Evolutionary conservation across 1,284 basidiomycete species (phyloP), one percentile per base, ranked within the genome.

Genomic region (Puccinia polysora): DNA sequence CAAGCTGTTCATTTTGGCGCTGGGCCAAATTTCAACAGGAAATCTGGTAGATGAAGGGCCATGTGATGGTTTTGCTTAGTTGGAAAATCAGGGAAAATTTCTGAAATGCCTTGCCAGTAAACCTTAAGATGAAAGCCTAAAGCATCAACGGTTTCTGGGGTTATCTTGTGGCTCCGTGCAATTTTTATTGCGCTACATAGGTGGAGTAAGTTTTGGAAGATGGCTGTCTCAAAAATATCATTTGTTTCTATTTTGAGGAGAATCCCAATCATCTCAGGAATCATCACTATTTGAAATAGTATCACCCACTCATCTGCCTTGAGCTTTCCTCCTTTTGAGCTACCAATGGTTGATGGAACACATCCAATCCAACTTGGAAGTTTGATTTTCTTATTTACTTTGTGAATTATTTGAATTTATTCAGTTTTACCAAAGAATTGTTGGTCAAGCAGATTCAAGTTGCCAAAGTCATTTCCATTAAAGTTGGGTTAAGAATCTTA

Each of bases 171-270:
- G 14, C 30, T 36, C 5, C 36, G 58, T 32, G 43, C 7, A 25
- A 60, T 60, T 8, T 60, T 18, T 2, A 40, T 34, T 8, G 43
- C 0, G 32, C 58, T 60, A 8, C 36, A 38, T 20, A 60, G 36
- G 43, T 60, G 58, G 14, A 60, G 58, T 15, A 60, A 23, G 40
- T 59, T 59, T n/a, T n/a, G n/a, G n/a, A n/a, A n/a, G n/a, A n/a
- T n/a, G n/a, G n/a, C n/a, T n/a, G n/a, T n/a, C n/a, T n/a, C n/a
- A n/a, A n/a, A n/a, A n/a, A n/a, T n/a, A n/a, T n/a, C n/a, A 10
- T 15, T 28, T 3, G 43, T 23, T 34, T 60, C n/a, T 2, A 4
- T 28, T 1, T 60, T 38, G 23, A 34, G 23, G 36, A 60, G 36
- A 34, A 40, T 34, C 23, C 20, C 18, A 36, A 60, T 60, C 18